These are phyloP conservation scores for Pezicula radicicola DNA, from an alignment of 2,329 filamentous ascomycete genomes.

Conservation along the genomic window DNA sequence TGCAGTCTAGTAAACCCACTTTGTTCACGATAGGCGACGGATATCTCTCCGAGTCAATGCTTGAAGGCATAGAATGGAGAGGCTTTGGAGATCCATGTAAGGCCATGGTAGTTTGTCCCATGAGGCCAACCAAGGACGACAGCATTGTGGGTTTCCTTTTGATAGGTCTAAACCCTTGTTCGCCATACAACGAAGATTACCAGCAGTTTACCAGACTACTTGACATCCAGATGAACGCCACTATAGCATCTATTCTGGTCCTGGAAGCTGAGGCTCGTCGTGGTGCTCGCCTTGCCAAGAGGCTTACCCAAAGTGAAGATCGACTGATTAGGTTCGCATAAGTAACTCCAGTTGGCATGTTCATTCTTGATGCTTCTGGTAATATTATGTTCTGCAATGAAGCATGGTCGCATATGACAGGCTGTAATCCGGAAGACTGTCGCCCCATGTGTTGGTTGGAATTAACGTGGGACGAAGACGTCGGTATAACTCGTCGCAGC, in stretches of 20 bases:
- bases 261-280: conserved; percentile 79
- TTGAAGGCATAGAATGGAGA: conserved; percentile 66
- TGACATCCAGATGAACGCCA: conserved; percentile 72
- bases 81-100: conserved; percentile 69
- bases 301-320: conserved; percentile 18
- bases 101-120: conserved; percentile 72
- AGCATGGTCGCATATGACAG: conserved; percentile 68
- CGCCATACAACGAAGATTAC: conserved; percentile 78
- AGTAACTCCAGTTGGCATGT: conserved; percentile 78
- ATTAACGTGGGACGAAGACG: conserved; percentile 63
- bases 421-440: conserved; percentile 55
- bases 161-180: conserved; percentile 71
- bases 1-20: conserved; percentile 63
- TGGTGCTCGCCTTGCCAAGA: conserved; percentile 44
- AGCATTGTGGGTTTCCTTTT: conserved; percentile 72
- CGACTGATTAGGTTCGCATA: conserved; percentile 65
- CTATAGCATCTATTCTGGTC: conserved; percentile 74
- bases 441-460: conserved; percentile 69
- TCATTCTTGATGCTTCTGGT: conserved; percentile 69
- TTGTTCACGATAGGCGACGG: conserved; percentile 62
- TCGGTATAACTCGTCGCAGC: conserved; percentile 48
- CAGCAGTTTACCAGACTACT: conserved; percentile 71
- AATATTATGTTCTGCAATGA: conserved; percentile 77
- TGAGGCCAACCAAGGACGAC: conserved; percentile 71
- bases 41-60: conserved; percentile 59